A percentile compares a stretch with the other conserved stretches of the same genome.
These are phyloP conservation scores for Hymenoscyphus albidus DNA, from an alignment of 2,329 filamentous ascomycete genomes.

Conservation along the genomic window DNA sequence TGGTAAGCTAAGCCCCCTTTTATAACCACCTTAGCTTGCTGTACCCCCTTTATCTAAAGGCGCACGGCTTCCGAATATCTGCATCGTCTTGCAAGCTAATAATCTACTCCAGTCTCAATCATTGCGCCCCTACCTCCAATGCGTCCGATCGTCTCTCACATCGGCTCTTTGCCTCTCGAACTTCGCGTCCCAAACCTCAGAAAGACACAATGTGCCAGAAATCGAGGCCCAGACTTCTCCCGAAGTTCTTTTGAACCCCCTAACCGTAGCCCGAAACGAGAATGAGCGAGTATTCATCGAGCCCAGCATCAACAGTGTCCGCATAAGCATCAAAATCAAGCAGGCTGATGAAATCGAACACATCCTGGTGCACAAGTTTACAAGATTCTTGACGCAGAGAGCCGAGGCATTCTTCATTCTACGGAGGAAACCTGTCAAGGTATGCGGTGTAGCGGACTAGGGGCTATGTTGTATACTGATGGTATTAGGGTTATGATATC, in stretches of 20 bases:
- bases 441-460: conserved; percentile 38
- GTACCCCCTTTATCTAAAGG: not conserved
- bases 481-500: conserved; percentile 83
- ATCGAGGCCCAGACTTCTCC: conserved; percentile 91
- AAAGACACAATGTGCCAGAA: conserved; percentile 97
- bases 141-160: conserved; percentile 89
- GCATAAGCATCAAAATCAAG: conserved; percentile 98
- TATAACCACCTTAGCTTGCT: not conserved
- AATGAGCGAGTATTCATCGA: conserved; percentile 96
- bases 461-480: conserved; percentile 18
- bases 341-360: conserved; percentile 99
- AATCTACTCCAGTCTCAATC: conserved; percentile 74
- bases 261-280: conserved; percentile 90
- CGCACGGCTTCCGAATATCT: not conserved
- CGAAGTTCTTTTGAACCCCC: conserved; percentile 86
- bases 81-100: not conserved
- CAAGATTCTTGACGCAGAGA: conserved; percentile 89
- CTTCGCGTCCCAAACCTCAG: conserved; percentile 94
- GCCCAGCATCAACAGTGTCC: conserved; percentile 93
- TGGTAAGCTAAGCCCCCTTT: conserved; percentile 16
- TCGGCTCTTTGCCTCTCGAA: conserved; percentile 91
- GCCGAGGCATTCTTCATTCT: conserved; percentile 97
- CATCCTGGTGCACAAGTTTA: conserved; percentile 98
- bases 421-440: conserved; percentile 90
- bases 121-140: conserved; percentile 91